Evolutionary conservation across 805 yeast species (phyloP).

Genomic region (Ogataea nitratoaversa): DNA sequence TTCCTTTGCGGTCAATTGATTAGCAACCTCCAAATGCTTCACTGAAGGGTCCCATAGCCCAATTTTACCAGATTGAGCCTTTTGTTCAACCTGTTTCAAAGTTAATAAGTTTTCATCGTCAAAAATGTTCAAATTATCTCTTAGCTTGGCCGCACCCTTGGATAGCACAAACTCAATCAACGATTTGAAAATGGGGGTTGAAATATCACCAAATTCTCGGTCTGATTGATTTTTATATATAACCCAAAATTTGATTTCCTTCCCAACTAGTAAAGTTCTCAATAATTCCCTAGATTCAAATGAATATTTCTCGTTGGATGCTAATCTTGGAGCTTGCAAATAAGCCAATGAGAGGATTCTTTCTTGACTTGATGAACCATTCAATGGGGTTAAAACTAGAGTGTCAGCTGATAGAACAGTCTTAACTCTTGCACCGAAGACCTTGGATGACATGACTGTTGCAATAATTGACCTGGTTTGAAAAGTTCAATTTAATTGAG

Average conservation of each 20-base stretch:
- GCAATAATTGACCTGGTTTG: too few relatives aligned
- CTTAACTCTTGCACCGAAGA: conserved; percentile 59
- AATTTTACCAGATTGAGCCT: conserved; percentile 44
- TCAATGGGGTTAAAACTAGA: conserved; percentile 52
- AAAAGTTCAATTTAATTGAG: too few relatives aligned
- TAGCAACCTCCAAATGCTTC: conserved; percentile 22
- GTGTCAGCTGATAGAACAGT: conserved; percentile 71
- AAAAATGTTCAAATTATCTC: conserved; percentile 42
- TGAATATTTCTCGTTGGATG: conserved; percentile 42
- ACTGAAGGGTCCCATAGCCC: conserved; percentile 52
- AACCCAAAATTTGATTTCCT: conserved; percentile 55
- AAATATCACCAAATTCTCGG: conserved; percentile 69
- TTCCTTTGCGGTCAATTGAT: conserved; percentile 30
- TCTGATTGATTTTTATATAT: conserved; percentile 49
- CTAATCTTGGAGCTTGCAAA: conserved; percentile 53
- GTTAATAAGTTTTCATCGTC: conserved; percentile 38
- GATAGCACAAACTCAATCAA: conserved; percentile 51
- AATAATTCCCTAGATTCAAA: conserved; percentile 60
- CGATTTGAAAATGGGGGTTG: conserved; percentile 58
- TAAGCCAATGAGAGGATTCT: conserved; percentile 61
- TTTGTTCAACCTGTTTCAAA: conserved; percentile 39
- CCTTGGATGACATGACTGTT: conserved; percentile 24
- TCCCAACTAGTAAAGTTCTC: conserved; percentile 60
- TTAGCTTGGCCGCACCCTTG: conserved; percentile 59
- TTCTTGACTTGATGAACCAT: conserved; percentile 49